A percentile compares a stretch with the other conserved stretches of the same genome.
Conservation (phyloP, 441 rosid species). For the Cnidoscolus chayamansa region DNA sequence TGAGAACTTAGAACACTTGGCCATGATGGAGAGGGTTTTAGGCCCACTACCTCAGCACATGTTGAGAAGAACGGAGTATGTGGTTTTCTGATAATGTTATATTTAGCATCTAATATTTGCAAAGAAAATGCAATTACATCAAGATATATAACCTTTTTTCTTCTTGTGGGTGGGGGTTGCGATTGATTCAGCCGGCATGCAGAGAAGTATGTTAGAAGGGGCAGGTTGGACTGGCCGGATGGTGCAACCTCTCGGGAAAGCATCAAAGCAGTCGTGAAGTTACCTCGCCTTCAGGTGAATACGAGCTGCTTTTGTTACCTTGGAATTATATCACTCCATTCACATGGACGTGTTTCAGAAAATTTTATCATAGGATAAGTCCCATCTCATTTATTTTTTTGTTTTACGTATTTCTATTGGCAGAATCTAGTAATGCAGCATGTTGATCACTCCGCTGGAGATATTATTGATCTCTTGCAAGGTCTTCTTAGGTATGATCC, state of each 20-base stretch:
- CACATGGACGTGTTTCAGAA: background rate
- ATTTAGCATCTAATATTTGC: slow-evolving; percentile 8
- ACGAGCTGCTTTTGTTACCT: background rate
- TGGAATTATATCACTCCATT: background rate
- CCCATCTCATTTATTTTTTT: background rate
- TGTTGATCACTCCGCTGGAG: slow-evolving; percentile 68
- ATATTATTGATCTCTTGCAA: slow-evolving; percentile 52
- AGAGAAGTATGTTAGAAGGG: slow-evolving; percentile 57
- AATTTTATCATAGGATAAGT: background rate
- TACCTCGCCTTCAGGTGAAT: slow-evolving; percentile 61
- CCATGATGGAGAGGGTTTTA: slow-evolving; percentile 78
- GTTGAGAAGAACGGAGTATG: slow-evolving; percentile 56
- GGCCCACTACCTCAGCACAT: slow-evolving; percentile 63
- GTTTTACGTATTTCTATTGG: slow-evolving; percentile 5
- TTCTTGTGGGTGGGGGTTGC: slow-evolving; percentile 8
- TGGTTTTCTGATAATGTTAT: slow-evolving; percentile 4
- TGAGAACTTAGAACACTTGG: slow-evolving; percentile 68
- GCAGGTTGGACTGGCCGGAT: slow-evolving; percentile 66
- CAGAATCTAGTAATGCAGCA: slow-evolving; percentile 72
- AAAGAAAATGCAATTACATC: background rate
- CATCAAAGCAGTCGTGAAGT: slow-evolving; percentile 51
- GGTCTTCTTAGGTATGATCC: slow-evolving; percentile 58
- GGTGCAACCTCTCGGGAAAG: slow-evolving; percentile 61
- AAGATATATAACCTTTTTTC: background rate
- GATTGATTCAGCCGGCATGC: slow-evolving; percentile 48